Conservation (phyloP, 2,329 filamentous ascomycete species). For the Cercospora berteroae region DNA sequence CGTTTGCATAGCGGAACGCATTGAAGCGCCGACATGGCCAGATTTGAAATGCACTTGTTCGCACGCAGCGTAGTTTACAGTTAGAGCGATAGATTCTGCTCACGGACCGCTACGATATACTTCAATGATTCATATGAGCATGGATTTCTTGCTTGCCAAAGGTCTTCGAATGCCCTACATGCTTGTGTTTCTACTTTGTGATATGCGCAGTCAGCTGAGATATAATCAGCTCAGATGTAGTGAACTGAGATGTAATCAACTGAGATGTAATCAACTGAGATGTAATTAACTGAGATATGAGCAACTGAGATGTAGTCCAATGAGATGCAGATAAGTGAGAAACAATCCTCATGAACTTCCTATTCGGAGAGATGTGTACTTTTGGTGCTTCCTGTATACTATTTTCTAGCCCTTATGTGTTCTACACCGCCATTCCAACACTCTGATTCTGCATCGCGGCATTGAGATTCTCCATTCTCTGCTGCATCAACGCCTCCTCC, state of each 20-base stretch:
- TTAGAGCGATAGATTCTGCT: not conserved
- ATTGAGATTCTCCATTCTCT: slow-evolving; percentile 34
- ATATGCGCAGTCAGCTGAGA: not conserved
- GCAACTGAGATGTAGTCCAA: not conserved
- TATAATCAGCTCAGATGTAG: no score
- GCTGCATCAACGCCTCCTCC: slow-evolving; percentile 29
- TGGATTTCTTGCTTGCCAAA: not conserved
- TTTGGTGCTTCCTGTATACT: not conserved
- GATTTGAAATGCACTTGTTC: not conserved
- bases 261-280: no score
- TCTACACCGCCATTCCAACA: slow-evolving; percentile 27
- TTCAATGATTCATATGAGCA: not conserved
- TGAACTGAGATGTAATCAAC: not conserved
- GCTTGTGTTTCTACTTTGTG: not conserved
- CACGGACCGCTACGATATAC: not conserved
- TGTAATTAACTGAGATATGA: not conserved
- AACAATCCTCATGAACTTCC: not conserved
- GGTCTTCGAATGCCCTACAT: not conserved
- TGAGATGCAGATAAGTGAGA: not conserved
- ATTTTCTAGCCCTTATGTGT: not conserved
- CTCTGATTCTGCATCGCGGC: slow-evolving; percentile 31
- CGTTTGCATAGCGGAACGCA: not conserved
- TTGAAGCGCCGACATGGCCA: not conserved
- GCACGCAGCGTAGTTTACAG: not conserved
- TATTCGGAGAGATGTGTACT: not conserved